A percentile compares a stretch with the other conserved stretches of the same genome.
Conservation (phyloP, 768 basidiomycete species). For the Suillus cothurnatus region DNA sequence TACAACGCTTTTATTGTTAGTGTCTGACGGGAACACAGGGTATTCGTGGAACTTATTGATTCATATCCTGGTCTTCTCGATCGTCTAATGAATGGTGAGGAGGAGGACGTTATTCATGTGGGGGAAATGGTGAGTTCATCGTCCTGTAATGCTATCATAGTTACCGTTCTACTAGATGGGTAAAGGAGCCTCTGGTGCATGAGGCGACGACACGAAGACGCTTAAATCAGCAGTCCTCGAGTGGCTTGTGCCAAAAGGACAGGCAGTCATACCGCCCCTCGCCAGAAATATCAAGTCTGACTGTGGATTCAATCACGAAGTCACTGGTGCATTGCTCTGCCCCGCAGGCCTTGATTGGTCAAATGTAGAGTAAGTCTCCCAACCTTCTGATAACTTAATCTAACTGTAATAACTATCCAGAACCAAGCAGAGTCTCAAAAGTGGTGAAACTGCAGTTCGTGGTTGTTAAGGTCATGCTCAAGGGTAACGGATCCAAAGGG, state of each 20-base stretch:
- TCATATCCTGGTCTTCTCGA: background rate
- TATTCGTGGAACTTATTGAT: background rate
- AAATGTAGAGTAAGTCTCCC: background rate
- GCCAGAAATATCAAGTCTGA: too few species aligned
- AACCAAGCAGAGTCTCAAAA: background rate
- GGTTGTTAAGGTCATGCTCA: too few species aligned
- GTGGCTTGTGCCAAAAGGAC: too few species aligned
- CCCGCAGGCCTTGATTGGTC: background rate
- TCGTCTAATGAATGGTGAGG: background rate
- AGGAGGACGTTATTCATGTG: background rate
- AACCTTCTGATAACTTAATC: background rate
- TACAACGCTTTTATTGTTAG: background rate
- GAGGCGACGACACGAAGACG: too few species aligned
- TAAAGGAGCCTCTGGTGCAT: too few species aligned
- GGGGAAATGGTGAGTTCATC: background rate
- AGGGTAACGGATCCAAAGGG: too few species aligned
- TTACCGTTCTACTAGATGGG: too few species aligned
- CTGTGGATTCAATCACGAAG: too few species aligned
- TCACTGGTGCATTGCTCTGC: too few species aligned
- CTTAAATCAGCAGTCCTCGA: background rate
- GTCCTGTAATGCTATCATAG: too few species aligned
- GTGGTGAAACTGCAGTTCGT: background rate
- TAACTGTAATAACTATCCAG: background rate
- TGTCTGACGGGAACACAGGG: slow-evolving; percentile 1
- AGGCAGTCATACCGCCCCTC: too few species aligned